Evolutionary conservation across 2,329 filamentous ascomycete genomes (phyloP).

Genomic region (Dothistroma septosporum): DNA sequence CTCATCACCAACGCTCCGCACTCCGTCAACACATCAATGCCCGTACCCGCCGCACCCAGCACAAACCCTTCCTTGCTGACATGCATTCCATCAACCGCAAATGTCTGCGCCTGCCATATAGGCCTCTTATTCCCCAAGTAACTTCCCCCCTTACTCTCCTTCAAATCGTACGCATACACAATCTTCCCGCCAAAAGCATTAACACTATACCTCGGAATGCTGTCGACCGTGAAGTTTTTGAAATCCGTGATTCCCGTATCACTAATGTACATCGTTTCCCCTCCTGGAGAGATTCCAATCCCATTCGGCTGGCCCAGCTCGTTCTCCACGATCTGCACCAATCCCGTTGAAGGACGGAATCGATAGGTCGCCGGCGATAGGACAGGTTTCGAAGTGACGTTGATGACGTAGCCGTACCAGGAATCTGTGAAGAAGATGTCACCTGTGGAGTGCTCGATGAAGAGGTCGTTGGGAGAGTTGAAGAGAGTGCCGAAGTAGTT

Average conservation of each 20-base stretch:
- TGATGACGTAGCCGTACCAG: slow-evolving; percentile 19
- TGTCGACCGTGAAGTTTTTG: not conserved
- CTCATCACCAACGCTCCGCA: slow-evolving; percentile 20
- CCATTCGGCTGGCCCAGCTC: slow-evolving; percentile 44
- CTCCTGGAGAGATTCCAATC: slow-evolving; percentile 43
- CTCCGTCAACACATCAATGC: slow-evolving; percentile 20
- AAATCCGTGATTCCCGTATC: slow-evolving; percentile 33
- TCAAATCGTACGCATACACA: slow-evolving; percentile 22
- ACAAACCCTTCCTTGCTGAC: slow-evolving; percentile 21
- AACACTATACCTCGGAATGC: slow-evolving; percentile 13
- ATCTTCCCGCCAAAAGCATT: slow-evolving; percentile 14
- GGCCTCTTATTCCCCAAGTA: slow-evolving; percentile 20
- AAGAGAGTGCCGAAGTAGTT: slow-evolving; percentile 48
- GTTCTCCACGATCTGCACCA: slow-evolving; percentile 40
- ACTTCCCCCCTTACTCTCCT: slow-evolving; percentile 13
- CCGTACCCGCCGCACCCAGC: slow-evolving; percentile 19
- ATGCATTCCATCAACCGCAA: slow-evolving; percentile 21
- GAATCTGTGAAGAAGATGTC: slow-evolving; percentile 51
- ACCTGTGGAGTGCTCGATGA: slow-evolving; percentile 39
- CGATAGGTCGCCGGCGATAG: slow-evolving; percentile 37
- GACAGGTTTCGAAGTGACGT: slow-evolving; percentile 19
- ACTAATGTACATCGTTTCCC: slow-evolving; percentile 42
- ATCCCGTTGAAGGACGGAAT: slow-evolving; percentile 41
- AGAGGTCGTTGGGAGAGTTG: slow-evolving; percentile 42
- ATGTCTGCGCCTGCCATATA: slow-evolving; percentile 20